Evolutionary conservation across 257 asterid genomes (phyloP).

Genomic region (Nicotiana benthamiana): DNA sequence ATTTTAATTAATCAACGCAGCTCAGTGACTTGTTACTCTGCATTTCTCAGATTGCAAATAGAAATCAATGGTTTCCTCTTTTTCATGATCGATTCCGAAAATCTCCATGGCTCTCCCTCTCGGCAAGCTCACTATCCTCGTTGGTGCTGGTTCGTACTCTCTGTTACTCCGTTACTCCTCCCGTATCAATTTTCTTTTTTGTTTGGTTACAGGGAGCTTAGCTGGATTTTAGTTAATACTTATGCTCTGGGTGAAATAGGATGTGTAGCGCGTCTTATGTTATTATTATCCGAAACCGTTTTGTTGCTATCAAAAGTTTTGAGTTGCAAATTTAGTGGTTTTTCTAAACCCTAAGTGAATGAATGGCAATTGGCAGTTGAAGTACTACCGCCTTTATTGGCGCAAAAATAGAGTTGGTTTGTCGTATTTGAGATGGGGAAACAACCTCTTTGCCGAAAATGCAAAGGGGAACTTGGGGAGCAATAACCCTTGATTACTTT

Average conservation of each 20-base stretch:
- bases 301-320: neutral
- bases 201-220: neutral
- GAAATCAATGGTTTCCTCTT: conserved; percentile 1
- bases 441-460: neutral
- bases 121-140: conserved; percentile 73
- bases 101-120: conserved; percentile 72
- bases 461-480: neutral
- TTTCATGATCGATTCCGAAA: conserved; percentile 11
- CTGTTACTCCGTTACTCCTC: neutral
- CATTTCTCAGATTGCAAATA: neutral
- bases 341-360: neutral
- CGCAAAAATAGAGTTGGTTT: neutral
- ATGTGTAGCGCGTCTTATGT: neutral
- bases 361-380: neutral
- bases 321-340: neutral
- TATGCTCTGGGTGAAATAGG: neutral
- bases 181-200: neutral
- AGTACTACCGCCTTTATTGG: neutral
- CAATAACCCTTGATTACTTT: neutral
- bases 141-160: conserved; percentile 69
- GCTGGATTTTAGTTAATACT: neutral
- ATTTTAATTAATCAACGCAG: neutral
- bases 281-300: neutral
- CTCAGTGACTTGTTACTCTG: neutral
- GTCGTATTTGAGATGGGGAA: neutral